These are phyloP conservation scores for Anthracocystis walkeri DNA, from an alignment of 1,284 basidiomycete species.

Conservation along the genomic window DNA sequence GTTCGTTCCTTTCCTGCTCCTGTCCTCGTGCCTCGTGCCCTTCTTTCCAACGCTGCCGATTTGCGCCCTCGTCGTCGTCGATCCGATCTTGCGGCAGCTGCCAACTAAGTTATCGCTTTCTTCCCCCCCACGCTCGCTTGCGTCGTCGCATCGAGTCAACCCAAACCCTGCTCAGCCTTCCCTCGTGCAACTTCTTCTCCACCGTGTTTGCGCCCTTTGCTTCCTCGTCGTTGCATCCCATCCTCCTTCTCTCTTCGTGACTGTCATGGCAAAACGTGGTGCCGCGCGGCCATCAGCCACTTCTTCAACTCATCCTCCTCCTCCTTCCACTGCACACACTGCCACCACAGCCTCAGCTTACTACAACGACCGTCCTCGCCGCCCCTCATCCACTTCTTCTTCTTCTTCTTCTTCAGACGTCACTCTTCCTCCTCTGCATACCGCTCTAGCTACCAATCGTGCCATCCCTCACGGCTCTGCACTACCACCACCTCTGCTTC, in stretches of 20 bases:
- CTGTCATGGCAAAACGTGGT: constrained; percentile 29
- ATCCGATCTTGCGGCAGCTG: not conserved
- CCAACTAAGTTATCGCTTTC: not conserved
- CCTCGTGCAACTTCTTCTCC: too few relatives aligned
- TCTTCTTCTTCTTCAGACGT: constrained; percentile 22
- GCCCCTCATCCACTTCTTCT: constrained; percentile 15
- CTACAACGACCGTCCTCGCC: not conserved
- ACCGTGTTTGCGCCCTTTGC: too few relatives aligned
- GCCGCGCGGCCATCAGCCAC: constrained; percentile 18
- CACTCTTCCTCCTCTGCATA: constrained; percentile 33
- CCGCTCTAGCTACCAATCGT: constrained; percentile 18
- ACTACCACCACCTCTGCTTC: constrained; percentile 34
- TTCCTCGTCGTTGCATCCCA: not conserved
- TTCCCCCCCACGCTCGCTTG: constrained; percentile 1
- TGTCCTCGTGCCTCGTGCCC: not conserved
- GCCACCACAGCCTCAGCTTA: constrained; percentile 5
- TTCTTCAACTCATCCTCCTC: constrained; percentile 7
- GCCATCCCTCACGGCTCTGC: constrained; percentile 19
- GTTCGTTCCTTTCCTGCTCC: not conserved
- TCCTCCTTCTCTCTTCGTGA: not conserved
- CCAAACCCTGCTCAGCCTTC: not conserved
- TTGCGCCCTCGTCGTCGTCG: not conserved
- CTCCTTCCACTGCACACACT: constrained; percentile 2
- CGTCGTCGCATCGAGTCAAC: not conserved
- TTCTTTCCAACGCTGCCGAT: not conserved